Evolutionary conservation across 192 early-diverging fungal genomes (phyloP).

Genomic region (Podila horticola): DNA sequence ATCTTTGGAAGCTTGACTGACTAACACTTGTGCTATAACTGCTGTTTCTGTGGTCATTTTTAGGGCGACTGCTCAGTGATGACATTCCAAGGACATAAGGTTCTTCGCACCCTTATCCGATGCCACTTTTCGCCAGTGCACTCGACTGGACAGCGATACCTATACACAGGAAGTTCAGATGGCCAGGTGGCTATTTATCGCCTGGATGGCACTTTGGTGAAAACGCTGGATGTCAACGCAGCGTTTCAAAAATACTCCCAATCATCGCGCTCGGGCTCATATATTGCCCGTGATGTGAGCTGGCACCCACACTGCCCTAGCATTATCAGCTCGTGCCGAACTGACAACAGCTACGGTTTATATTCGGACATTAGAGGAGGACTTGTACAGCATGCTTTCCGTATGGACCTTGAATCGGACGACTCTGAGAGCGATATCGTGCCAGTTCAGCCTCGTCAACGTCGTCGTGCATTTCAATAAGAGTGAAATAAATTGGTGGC

Average conservation of each 20-base stretch:
- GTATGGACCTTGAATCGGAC: constrained; percentile 2
- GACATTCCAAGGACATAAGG: constrained; percentile 69
- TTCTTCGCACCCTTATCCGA: constrained; percentile 74
- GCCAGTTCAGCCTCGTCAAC: not conserved
- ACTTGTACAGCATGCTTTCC: constrained; percentile 30
- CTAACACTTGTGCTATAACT: not conserved
- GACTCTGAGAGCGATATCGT: constrained; percentile 3
- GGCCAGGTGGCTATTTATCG: constrained; percentile 62
- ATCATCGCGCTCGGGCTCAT: not conserved
- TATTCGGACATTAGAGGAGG: constrained; percentile 5
- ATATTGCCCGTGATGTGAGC: constrained; percentile 60
- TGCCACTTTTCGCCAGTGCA: constrained; percentile 72
- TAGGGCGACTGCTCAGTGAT: constrained; percentile 60
- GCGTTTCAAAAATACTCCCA: constrained; percentile 18
- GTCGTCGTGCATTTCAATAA: not conserved
- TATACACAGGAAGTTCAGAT: constrained; percentile 73
- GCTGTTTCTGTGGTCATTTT: not conserved
- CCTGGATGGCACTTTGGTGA: constrained; percentile 50
- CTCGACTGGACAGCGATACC: constrained; percentile 68
- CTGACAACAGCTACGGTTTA: not conserved
- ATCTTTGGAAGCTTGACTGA: not conserved
- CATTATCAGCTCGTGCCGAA: constrained; percentile 51
- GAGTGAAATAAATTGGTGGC: too few species aligned
- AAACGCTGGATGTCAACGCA: constrained; percentile 29
- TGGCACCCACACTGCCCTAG: constrained; percentile 64